Base-by-base conservation (phyloP, 1,284 basidiomycete species). In the Waitea zeae region DNA sequence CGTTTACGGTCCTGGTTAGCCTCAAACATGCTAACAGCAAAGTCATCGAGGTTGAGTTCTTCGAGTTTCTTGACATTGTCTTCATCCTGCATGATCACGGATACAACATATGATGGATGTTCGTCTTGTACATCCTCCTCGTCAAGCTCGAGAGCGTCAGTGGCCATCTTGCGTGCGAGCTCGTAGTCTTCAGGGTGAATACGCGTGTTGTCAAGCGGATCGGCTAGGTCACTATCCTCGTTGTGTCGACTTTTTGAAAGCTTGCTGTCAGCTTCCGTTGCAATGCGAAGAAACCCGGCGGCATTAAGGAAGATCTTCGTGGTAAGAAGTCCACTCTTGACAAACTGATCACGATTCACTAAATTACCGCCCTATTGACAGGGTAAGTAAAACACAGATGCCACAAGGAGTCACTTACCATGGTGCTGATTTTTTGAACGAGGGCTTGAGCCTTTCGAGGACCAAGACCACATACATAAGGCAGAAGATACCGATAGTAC, bases 151-250 rank as follows among this genome's bases (percentile, higher is more conserved):
- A 97, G 69, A 5, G 93, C 89, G 53, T 97, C 93, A 9, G 88
- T 87, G 22, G 95, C 93, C 89, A 99, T 97, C 62, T 98, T 97
- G 31, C 89, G 78, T 1, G 95, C 93, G 36, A 97, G 70, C 47
- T 96, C 89, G 53, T 98, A 99, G 57, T 98, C 93, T 54, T 96
- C 90, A 1, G 89, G 89, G 53, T 99, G 95, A 41, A 99, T 89
- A 12, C 95, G 82, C 15, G 93, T 98, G 48, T 80, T 77, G 52
- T 99, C 95, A 31, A 99, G 64, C 3, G 90, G 87, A 54, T 98
- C 93, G 9, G 83, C 78, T 9, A 70, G 63, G 39, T 76, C 68
- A 4, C 52, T 47, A 37, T 80, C 75, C 35, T 80, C 73, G 33
- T 75, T 69, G 39, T 70, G 69, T 14, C 83, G 69, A 45, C 75